A percentile compares a stretch with the other conserved stretches of the same genome.
Conservation (phyloP, 73 alveolate species). For the Paramecium octaurelia region DNA sequence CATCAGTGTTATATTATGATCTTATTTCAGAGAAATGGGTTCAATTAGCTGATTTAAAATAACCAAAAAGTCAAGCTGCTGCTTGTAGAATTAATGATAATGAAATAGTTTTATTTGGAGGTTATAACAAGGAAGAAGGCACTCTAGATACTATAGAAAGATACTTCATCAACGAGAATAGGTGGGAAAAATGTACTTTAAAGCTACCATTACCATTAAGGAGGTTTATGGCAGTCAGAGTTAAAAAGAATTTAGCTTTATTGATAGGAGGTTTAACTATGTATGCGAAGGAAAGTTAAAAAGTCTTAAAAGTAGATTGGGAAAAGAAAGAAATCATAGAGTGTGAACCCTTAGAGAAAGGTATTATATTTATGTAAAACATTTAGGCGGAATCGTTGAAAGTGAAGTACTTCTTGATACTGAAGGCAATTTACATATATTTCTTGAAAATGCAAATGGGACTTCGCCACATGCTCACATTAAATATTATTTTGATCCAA, state of each 20-base stretch:
- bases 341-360: constrained; percentile 60
- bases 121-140: constrained; percentile 94
- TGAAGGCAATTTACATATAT: constrained; percentile 90
- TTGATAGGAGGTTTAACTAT: constrained; percentile 91
- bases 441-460: constrained; percentile 90
- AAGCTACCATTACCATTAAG: constrained; percentile 88
- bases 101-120: constrained; percentile 91
- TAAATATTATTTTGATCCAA: constrained; percentile 57
- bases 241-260: constrained; percentile 83
- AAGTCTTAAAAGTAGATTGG: constrained; percentile 85
- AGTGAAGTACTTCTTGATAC: constrained; percentile 86
- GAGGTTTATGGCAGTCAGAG: constrained; percentile 88
- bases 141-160: constrained; percentile 91
- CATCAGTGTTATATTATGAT: constrained; percentile 82
- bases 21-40: constrained; percentile 82
- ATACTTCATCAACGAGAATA: constrained; percentile 78
- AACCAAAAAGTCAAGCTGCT: constrained; percentile 83
- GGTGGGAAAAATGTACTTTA: constrained; percentile 74
- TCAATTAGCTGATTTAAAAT: constrained; percentile 76
- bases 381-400: constrained; percentile 86
- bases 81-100: constrained; percentile 85
- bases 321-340: constrained; percentile 88
- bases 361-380: not conserved
- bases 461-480: constrained; percentile 93
- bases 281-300: constrained; percentile 87